A percentile compares a stretch with the other conserved stretches of the same genome.
Evolutionary conservation across 164 flowering plant genomes (phyloP).

Genomic region (Aristolochia fimbriata): DNA sequence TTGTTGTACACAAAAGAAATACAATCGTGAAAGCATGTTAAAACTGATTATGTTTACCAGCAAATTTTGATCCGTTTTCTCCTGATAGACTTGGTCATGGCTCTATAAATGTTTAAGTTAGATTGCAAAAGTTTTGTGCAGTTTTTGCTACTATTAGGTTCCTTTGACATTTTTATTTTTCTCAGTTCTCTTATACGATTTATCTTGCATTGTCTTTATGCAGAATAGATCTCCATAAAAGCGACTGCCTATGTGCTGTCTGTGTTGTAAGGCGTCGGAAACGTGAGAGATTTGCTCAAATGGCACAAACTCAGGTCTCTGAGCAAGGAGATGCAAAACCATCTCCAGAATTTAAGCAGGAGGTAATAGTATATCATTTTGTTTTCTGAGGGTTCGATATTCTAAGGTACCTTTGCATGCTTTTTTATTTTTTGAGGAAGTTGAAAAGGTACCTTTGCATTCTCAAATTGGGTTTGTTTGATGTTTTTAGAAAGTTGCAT

Average conservation of each 20-base stretch:
- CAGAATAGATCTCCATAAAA: slow-evolving; percentile 75
- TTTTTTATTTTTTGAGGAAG: not conserved
- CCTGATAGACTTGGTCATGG: not conserved
- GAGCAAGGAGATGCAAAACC: slow-evolving; percentile 27
- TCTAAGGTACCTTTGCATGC: not conserved
- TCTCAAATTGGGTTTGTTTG: not conserved
- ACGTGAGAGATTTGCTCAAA: slow-evolving; percentile 54
- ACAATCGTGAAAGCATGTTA: too few relatives aligned
- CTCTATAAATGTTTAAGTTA: not conserved
- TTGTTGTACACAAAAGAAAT: too few relatives aligned
- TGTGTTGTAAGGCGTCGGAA: slow-evolving; percentile 87
- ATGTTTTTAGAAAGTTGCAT: not conserved
- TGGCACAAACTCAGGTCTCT: slow-evolving; percentile 27
- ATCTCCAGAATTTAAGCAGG: slow-evolving; percentile 38
- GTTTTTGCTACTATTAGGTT: slow-evolving; percentile 1
- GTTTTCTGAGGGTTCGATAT: not conserved
- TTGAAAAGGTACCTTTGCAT: too few relatives aligned
- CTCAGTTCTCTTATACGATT: too few relatives aligned
- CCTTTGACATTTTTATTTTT: not conserved
- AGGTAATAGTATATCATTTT: slow-evolving; percentile 29
- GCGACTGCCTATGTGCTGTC: slow-evolving; percentile 84
- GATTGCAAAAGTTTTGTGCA: slow-evolving; percentile 1
- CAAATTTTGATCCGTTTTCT: not conserved
- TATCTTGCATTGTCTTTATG: slow-evolving; percentile 2
- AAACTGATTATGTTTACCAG: too few relatives aligned